Base-by-base conservation (phyloP, 2,329 filamentous ascomycete genomes). In the Pseudogymnoascus destructans region DNA sequence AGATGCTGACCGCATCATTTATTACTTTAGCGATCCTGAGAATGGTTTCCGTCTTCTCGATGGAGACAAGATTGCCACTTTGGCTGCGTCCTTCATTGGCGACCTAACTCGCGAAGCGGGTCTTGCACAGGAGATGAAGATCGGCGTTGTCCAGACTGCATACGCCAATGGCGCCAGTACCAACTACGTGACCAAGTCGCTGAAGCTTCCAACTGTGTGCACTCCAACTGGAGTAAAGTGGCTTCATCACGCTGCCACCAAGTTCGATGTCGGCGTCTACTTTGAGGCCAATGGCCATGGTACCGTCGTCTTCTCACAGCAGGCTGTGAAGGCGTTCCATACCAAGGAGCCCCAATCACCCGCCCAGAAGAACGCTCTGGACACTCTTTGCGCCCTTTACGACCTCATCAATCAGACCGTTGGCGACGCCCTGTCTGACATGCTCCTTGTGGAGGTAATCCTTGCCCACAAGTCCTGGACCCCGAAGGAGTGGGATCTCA, bases 211-310 rank as follows among this genome's bases (percentile, higher is more conserved):
- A 55, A 89, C 95, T 19, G 85, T 95, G 60, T 95, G 88, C 78
- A 97, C 93, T 1, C 85, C 89, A 11, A 98, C 93, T 0, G 93
- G 93, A 64, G 93, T 98, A 62, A 98, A 98, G 78, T 88, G 96
- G 73, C 80, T 98, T 62, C 93, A 98, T 74, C 93, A 97, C 69
- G 93, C 89, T n/a, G 93, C 93, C 36, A 84, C 88, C 67, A 88
- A 91, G 64, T 95, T 95, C 66, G 93, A 98, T 67, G 85, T 97
- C 58, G 93, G 93, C 59, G 89, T 97, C 57, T 98, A 98, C 76
- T 98, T 98, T 68, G 93, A 98, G 75, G 93, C 93, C 63, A 98
- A 98, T 70, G 93, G 93, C 27, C 93, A 98, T 72, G 93, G 93
- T 64, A 98, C 93, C 8, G 87, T 97, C 33, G 85, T 97, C 58